These are phyloP conservation scores for Leccinum rimulosum DNA, from an alignment of 768 basidiomycete species.

Conservation along the genomic window DNA sequence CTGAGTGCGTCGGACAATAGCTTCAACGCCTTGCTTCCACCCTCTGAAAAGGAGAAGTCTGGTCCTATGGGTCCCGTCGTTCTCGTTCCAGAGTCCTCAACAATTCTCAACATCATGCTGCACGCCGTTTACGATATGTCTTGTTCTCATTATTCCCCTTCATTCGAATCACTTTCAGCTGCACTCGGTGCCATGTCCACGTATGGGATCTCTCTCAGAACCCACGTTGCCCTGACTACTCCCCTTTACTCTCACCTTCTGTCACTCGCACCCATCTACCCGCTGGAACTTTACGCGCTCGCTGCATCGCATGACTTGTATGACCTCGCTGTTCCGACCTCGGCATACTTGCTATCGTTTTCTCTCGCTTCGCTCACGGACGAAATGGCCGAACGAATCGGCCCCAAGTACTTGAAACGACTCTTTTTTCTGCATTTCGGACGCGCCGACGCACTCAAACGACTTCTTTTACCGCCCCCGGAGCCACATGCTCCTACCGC, in stretches of 20 bases:
- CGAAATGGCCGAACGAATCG: constrained; percentile 65
- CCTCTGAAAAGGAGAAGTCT: constrained; percentile 35
- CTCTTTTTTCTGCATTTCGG: constrained; percentile 85
- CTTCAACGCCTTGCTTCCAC: constrained; percentile 59
- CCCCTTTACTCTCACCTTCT: constrained; percentile 61
- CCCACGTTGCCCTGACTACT: constrained; percentile 47
- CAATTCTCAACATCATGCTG: constrained; percentile 67
- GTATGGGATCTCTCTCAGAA: constrained; percentile 59
- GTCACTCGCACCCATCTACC: constrained; percentile 62
- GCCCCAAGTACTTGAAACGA: constrained; percentile 73
- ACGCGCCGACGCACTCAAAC: constrained; percentile 77
- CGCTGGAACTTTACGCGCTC: constrained; percentile 70
- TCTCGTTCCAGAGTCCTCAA: constrained; percentile 56
- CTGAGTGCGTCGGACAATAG: constrained; percentile 59
- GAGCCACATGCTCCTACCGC: constrained; percentile 71
- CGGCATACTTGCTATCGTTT: constrained; percentile 71
- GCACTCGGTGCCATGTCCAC: constrained; percentile 54
- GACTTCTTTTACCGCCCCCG: constrained; percentile 71
- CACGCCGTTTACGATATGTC: constrained; percentile 72
- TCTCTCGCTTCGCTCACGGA: constrained; percentile 68
- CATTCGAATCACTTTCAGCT: constrained; percentile 53
- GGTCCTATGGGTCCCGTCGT: constrained; percentile 54
- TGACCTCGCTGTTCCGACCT: constrained; percentile 73
- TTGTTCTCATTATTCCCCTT: constrained; percentile 71
- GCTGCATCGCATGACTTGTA: constrained; percentile 65